Evolutionary conservation across 2,329 filamentous ascomycete species (phyloP).

Genomic region (Verticillium nubilum): DNA sequence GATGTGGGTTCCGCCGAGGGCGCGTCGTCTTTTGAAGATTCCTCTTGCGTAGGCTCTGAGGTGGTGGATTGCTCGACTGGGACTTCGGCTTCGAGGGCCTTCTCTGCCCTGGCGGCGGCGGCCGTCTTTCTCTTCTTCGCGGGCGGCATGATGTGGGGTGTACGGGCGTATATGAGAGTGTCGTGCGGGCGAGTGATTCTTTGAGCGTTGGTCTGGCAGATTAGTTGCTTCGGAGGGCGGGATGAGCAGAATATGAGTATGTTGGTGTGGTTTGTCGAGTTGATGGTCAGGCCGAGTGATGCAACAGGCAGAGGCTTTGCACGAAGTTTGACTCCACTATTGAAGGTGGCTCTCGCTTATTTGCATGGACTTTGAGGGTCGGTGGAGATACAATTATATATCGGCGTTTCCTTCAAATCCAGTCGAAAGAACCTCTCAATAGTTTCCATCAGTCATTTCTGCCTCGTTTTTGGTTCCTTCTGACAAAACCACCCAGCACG

Average conservation of each 20-base stretch:
- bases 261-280: background rate
- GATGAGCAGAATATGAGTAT: background rate
- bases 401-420: no score
- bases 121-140: constrained; percentile 40
- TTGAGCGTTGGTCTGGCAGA: background rate
- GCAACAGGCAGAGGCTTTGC: background rate
- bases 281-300: background rate
- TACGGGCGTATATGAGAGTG: background rate
- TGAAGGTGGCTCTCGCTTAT: background rate
- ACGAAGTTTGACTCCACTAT: background rate
- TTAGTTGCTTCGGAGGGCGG: background rate
- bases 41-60: constrained; percentile 13
- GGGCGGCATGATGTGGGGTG: constrained; percentile 30
- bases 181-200: background rate
- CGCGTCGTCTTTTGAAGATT: background rate
- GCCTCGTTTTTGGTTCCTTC: no score
- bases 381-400: no score
- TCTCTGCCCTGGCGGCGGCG: constrained; percentile 13
- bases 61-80: constrained; percentile 13
- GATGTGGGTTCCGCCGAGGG: constrained; percentile 9
- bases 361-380: no score
- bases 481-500: no score
- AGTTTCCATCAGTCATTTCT: no score
- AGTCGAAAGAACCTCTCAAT: no score
- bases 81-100: constrained; percentile 11